phyloP scores from a whole-genome alignment of 495 filamentous ascomycete genomes.

The Penicillium herquei region DNA sequence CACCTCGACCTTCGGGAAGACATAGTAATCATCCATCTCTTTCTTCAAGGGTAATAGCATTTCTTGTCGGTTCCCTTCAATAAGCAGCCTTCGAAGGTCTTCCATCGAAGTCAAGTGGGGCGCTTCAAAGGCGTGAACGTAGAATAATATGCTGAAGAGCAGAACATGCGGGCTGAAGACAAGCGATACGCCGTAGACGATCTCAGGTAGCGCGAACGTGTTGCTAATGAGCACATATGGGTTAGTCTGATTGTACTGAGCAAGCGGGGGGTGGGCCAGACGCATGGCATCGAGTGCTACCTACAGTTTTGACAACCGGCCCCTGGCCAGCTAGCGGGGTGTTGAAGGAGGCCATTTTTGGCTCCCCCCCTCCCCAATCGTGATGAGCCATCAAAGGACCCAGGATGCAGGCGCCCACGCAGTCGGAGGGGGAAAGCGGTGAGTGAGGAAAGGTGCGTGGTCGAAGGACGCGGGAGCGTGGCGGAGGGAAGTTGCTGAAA shows the following conservation, averaged over 20 bases:
- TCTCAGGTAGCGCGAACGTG: constrained; percentile 18
- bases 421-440: constrained; percentile 3
- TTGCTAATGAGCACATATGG: not conserved
- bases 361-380: not conserved
- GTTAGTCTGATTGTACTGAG: too few relatives aligned
- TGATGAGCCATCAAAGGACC: constrained; percentile 8
- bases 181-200: constrained; percentile 13
- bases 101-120: constrained; percentile 12
- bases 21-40: constrained; percentile 18
- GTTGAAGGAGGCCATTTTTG: constrained; percentile 10
- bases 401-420: constrained; percentile 7
- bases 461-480: constrained; percentile 13
- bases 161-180: constrained; percentile 17
- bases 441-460: constrained; percentile 8
- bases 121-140: constrained; percentile 12
- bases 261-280: too few relatives aligned
- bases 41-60: constrained; percentile 15
- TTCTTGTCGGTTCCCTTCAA: constrained; percentile 10
- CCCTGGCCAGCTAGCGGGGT: constrained; percentile 1
- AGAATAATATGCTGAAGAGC: constrained; percentile 20
- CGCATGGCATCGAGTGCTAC: too few relatives aligned
- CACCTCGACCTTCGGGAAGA: constrained; percentile 16
- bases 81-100: constrained; percentile 15
- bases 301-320: too few relatives aligned
- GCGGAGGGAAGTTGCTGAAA: constrained; percentile 15